Conservation (phyloP, 73 alveolate genomes). For the Paraurostyla sp. region DNA sequence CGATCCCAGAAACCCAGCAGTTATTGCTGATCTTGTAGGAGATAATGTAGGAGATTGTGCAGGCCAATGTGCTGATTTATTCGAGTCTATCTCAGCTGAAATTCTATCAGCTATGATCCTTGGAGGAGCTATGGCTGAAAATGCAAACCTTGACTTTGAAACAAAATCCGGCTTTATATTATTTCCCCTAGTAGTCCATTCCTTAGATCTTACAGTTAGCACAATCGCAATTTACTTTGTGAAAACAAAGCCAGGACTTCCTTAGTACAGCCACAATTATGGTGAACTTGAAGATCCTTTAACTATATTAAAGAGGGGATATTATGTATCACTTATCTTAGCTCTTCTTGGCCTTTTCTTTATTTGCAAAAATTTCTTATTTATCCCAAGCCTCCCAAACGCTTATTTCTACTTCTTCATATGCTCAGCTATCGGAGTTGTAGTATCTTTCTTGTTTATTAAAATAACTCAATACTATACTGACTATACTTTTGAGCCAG, state of each 20-base stretch:
- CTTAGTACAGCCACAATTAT: conserved; percentile 66
- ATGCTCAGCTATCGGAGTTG: conserved; percentile 82
- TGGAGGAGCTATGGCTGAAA: conserved; percentile 86
- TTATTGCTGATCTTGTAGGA: conserved; percentile 94
- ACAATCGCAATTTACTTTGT: conserved; percentile 84
- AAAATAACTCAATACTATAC: conserved; percentile 88
- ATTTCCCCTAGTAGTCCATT: conserved; percentile 88
- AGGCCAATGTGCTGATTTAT: conserved; percentile 92
- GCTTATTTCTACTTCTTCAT: conserved; percentile 75
- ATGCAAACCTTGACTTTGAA: conserved; percentile 64
- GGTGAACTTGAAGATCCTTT: conserved; percentile 87
- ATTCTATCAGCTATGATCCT: conserved; percentile 92
- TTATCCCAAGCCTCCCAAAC: conserved; percentile 57
- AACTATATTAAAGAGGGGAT: conserved; percentile 81
- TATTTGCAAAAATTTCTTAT: conserved; percentile 75
- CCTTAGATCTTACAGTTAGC: conserved; percentile 79
- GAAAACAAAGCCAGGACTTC: conserved; percentile 85
- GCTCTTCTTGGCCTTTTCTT: conserved; percentile 82
- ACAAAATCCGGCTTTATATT: conserved; percentile 82
- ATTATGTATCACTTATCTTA: conserved; percentile 76
- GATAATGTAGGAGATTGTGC: conserved; percentile 98
- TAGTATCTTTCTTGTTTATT: conserved; percentile 80
- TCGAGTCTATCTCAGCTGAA: conserved; percentile 94
- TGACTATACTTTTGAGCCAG: conserved; percentile 92
- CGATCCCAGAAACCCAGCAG: conserved; percentile 96